A percentile compares a stretch with the other conserved stretches of the same genome.
Evolutionary conservation across 352 stramenopile species (phyloP).

Genomic region (Albugo laibachii): DNA sequence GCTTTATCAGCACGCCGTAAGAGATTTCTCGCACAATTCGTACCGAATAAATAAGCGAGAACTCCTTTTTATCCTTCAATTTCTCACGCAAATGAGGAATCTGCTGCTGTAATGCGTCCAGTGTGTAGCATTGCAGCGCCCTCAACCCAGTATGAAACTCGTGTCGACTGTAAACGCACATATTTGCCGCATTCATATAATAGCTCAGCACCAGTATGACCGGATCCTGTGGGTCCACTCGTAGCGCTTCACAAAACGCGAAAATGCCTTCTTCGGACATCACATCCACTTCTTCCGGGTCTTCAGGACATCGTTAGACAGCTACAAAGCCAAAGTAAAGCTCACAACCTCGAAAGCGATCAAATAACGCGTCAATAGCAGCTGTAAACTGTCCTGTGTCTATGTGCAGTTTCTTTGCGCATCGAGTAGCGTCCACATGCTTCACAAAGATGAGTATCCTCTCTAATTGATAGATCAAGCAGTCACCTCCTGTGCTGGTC

Average conservation of each 20-base stretch:
- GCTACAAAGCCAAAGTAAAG: not conserved
- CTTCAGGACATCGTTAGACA: slow-evolving; percentile 10
- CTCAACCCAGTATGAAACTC: slow-evolving; percentile 59
- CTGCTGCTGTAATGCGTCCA: slow-evolving; percentile 27
- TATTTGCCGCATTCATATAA: slow-evolving; percentile 49
- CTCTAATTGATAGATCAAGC: not conserved
- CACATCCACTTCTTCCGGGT: slow-evolving; percentile 28
- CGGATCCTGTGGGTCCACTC: slow-evolving; percentile 51
- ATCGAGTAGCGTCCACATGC: not conserved
- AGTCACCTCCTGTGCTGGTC: slow-evolving; percentile 1
- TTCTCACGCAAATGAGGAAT: slow-evolving; percentile 29
- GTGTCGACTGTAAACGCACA: slow-evolving; percentile 53
- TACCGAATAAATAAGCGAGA: slow-evolving; percentile 72
- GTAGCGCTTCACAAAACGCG: slow-evolving; percentile 41
- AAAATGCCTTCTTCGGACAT: slow-evolving; percentile 75
- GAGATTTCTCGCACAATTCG: not conserved
- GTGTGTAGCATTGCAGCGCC: slow-evolving; percentile 33
- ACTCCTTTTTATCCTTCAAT: slow-evolving; percentile 22
- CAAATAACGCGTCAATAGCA: slow-evolving; percentile 33
- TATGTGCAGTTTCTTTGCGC: slow-evolving; percentile 28
- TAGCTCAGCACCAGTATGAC: slow-evolving; percentile 66
- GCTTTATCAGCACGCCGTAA: not conserved
- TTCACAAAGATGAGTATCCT: not conserved
- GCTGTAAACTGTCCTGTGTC: slow-evolving; percentile 13
- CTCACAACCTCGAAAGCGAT: slow-evolving; percentile 32